Evolutionary conservation across 345 rosid genomes (phyloP), one percentile per base, ranked within the genome.

Genomic region (Melaleuca quinquenervia): DNA sequence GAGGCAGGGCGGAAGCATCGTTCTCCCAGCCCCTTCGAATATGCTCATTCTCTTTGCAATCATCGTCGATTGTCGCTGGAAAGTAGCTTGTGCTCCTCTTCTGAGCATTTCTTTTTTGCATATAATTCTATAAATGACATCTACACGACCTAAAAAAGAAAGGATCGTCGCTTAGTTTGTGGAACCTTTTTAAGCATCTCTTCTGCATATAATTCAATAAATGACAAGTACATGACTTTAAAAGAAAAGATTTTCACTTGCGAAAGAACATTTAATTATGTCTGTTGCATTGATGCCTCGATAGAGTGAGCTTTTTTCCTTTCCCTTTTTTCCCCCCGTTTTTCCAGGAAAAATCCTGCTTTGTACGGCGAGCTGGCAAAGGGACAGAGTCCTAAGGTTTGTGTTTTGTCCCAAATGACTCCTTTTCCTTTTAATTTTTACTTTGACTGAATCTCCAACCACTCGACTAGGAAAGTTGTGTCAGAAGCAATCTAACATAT

Each of bases 351-450:
- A 88, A 88, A 96, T 89, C 89, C 92, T 44, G 89, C 85, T 50
- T 52, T 96, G 93, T 98, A 89, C 88, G 93, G 86, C 36, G 86
- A 84, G 74, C 99, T 97, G 49, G 93, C 95, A 22, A 94, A 90
- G 88, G 95, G 92, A 82, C 99, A 97, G 89, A 91, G 92, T 83
- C 99, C 99, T 24, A 95, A 97, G 99, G 98, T 96, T 45, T 27
- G 44, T 45, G 3, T 9, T 49, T 24, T 0, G 9, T 55, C 27
- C 45, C 13, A 70, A 10, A 22, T 62, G 36, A 6, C 36, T 9
- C 32, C 26, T 50, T 58, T 26, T 87, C n/a, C 11, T 51, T 8
- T 32, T 41, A 20, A 26, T 70, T 9, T 27, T 44, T 85, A 6
- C 51, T 80, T 13, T 78, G 50, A 26, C n/a, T 41, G 20, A 15